These are phyloP conservation scores for Rheum nobile DNA, from an alignment of 148 eudicot genomes.

Conservation along the genomic window DNA sequence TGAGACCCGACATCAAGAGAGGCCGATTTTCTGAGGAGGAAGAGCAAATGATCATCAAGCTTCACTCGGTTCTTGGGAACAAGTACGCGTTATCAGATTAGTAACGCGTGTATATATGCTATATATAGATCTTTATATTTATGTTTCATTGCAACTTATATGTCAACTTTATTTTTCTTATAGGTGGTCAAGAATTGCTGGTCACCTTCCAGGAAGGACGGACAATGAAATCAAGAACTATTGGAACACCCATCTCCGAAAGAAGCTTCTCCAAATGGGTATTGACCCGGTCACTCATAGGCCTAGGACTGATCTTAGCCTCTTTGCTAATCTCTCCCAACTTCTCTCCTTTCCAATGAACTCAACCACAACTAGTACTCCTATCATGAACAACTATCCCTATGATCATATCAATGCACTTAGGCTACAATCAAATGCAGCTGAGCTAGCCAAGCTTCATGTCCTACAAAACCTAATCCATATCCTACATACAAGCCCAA, in stretches of 20 bases:
- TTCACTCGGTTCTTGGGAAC: constrained; percentile 59
- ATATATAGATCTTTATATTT: background rate
- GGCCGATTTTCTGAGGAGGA: constrained; percentile 50
- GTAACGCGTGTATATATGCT: background rate
- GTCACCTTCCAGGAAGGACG: constrained; percentile 50
- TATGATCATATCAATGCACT: constrained; percentile 18
- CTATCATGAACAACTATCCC: constrained; percentile 21
- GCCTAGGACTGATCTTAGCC: constrained; percentile 33
- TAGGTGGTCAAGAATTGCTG: constrained; percentile 61
- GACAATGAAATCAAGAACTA: constrained; percentile 62
- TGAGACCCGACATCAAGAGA: constrained; percentile 53
- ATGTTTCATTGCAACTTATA: background rate
- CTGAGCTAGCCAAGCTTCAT: constrained; percentile 43
- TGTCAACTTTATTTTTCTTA: background rate
- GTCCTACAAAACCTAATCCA: constrained; percentile 43
- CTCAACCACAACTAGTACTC: constrained; percentile 9
- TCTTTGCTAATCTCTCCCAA: constrained; percentile 33
- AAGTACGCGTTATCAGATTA: constrained; percentile 20
- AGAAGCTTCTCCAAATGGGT: constrained; percentile 38
- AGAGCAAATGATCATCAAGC: constrained; percentile 43
- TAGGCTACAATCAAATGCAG: constrained; percentile 11
- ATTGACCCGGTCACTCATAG: constrained; percentile 50
- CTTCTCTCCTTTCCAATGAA: constrained; percentile 22
- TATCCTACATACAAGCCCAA: constrained; percentile 16
- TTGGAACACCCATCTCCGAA: constrained; percentile 60